Evolutionary conservation across 305 asterid genomes (phyloP).

Genomic region (Rubia peregrina): DNA sequence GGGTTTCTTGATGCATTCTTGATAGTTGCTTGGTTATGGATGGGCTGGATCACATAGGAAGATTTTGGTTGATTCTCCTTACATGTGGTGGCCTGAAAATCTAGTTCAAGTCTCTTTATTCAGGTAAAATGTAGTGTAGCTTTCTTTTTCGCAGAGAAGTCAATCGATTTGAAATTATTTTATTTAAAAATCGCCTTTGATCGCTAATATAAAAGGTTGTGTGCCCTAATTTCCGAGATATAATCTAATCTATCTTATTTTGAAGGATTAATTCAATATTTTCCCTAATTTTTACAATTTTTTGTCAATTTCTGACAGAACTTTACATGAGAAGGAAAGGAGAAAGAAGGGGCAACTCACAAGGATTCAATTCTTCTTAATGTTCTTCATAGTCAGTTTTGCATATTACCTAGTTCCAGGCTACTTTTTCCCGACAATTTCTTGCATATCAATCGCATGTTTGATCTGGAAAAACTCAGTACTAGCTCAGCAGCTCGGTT

Average conservation of each 20-base stretch:
- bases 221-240: no score
- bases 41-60: constrained; percentile 63
- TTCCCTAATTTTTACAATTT: background rate
- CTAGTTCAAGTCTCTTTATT: constrained; percentile 49
- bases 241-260: background rate
- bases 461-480: constrained; percentile 38
- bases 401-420: constrained; percentile 57
- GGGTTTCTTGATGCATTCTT: background rate
- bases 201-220: no score
- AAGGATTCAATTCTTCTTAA: constrained; percentile 49
- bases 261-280: background rate
- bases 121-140: constrained; percentile 27
- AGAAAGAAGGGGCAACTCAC: constrained; percentile 43
- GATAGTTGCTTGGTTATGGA: constrained; percentile 63
- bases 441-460: constrained; percentile 46
- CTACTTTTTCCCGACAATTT: constrained; percentile 41
- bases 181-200: no score
- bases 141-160: no score
- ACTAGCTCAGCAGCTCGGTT: constrained; percentile 51
- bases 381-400: constrained; percentile 39
- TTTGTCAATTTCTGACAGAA: constrained; percentile 19
- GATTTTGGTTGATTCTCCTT: constrained; percentile 48
- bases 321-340: constrained; percentile 53
- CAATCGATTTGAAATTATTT: no score
- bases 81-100: constrained; percentile 79